These are phyloP conservation scores for Austropuccinia psidii DNA, from an alignment of 1,284 basidiomycete genomes.

Conservation along the genomic window DNA sequence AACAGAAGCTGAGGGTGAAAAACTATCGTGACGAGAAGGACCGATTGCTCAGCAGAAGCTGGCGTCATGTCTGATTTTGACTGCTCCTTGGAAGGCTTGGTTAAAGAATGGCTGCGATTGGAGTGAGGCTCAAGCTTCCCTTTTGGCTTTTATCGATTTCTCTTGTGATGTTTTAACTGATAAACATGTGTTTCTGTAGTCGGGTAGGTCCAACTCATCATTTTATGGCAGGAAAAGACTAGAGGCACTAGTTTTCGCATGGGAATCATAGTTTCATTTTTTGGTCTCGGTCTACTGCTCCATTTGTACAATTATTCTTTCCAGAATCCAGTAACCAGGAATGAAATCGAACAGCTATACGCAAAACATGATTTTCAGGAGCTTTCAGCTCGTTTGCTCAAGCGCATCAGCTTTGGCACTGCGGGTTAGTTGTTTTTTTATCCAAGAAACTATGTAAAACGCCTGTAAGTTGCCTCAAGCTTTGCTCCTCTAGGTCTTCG, in stretches of 20 bases:
- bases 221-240: neutral
- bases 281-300: neutral
- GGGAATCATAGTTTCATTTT: neutral
- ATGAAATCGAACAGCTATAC: conserved; percentile 56
- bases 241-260: neutral
- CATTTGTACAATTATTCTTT: neutral
- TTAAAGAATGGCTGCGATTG: conserved; percentile 18
- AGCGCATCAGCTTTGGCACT: conserved; percentile 73
- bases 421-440: conserved; percentile 56
- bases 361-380: conserved; percentile 52
- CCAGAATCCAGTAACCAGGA: conserved; percentile 56
- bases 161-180: neutral
- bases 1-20: too few species aligned
- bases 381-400: conserved; percentile 58
- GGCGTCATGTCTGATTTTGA: too few species aligned
- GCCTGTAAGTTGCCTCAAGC: neutral
- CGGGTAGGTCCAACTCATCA: neutral
- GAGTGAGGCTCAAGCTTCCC: neutral
- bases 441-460: neutral
- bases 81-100: neutral
- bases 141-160: neutral
- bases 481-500: conserved; percentile 56
- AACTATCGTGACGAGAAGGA: too few species aligned
- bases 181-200: neutral
- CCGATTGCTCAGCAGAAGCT: too few species aligned